Evolutionary conservation across 352 stramenopile genomes (phyloP), one percentile per base, ranked within the genome.

Genomic region (Hyaloperonospora brassicae): DNA sequence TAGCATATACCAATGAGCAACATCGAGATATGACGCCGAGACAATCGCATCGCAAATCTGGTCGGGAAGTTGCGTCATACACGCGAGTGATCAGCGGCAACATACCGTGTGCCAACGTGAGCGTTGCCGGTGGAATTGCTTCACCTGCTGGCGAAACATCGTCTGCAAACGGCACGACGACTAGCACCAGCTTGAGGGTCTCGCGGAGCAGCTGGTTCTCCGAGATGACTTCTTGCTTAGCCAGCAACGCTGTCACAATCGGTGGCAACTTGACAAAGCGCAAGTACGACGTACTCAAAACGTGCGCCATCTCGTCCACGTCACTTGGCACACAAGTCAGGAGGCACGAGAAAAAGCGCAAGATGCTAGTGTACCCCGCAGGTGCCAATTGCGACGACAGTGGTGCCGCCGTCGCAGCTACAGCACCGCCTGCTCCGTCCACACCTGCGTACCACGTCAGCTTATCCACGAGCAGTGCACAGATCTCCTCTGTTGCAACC

Each of bases 131-230:
- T 6, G 64, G 59, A 8, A 73, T 46, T 0, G 5, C 42, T 34
- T 4, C 27, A 4, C 68, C 52, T 27, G 63, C 59, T 0, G 51
- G 43, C 7, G 43, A 54, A 14, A 77, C 38, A 22, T 71, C 65
- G 44, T 79, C 64, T 2, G 50, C 31, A 43, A 70, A 67, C 5
- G 78, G 72, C 12, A 86, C 50, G 11, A 86, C 56, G 17, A 59
- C 72, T 22, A 79, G 68, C 27, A 83, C 61, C 5, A 86, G 51
- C 57, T 84, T 82, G 24, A 88, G 62, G 1, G 72, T 79, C 31
- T 85, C 78, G 2, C 70, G 65, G 4, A 88, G 50, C 13, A 85
- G 49, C 36, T 67, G 51, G 8, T 74, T 72, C 36, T 88, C 78
- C 10, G 55, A 58, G 11, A 78, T 48, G 24, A 79, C 60, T 23